Evolutionary conservation across 257 asterid genomes (phyloP).

Genomic region (Rubia yunnanensis): DNA sequence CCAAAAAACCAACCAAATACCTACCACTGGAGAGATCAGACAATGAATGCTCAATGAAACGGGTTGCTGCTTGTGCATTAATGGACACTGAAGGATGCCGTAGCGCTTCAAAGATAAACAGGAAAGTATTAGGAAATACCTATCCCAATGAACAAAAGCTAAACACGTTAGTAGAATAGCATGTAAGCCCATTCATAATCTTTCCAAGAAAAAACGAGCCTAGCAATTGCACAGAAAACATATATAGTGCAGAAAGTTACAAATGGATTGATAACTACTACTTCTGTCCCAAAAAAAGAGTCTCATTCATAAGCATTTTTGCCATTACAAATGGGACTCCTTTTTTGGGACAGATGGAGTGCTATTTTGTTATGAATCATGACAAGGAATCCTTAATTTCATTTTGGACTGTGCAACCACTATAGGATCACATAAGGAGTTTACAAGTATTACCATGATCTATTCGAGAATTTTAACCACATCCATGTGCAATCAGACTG

Average conservation of each 20-base stretch:
- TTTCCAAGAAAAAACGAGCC: not conserved
- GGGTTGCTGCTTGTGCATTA: slow-evolving; percentile 73
- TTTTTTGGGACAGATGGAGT: no score
- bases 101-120: slow-evolving; percentile 54
- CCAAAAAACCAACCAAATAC: slow-evolving; percentile 15
- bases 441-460: not conserved
- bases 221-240: not conserved
- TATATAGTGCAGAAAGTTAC: not conserved
- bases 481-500: not conserved
- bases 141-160: not conserved
- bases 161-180: slow-evolving; percentile 1
- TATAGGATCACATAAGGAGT: not conserved
- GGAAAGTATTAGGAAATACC: slow-evolving; percentile 1
- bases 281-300: not conserved
- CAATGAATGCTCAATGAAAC: slow-evolving; percentile 87
- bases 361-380: not conserved
- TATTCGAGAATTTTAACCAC: not conserved
- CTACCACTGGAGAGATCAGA: slow-evolving; percentile 83
- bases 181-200: slow-evolving; percentile 1
- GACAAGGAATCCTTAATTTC: not conserved
- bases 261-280: not conserved
- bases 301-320: not conserved
- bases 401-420: not conserved
- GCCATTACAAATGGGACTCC: not conserved
- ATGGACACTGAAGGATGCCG: slow-evolving; percentile 70